Evolutionary conservation across 345 rosid species (phyloP).

Genomic region (Aquilaria sinensis): DNA sequence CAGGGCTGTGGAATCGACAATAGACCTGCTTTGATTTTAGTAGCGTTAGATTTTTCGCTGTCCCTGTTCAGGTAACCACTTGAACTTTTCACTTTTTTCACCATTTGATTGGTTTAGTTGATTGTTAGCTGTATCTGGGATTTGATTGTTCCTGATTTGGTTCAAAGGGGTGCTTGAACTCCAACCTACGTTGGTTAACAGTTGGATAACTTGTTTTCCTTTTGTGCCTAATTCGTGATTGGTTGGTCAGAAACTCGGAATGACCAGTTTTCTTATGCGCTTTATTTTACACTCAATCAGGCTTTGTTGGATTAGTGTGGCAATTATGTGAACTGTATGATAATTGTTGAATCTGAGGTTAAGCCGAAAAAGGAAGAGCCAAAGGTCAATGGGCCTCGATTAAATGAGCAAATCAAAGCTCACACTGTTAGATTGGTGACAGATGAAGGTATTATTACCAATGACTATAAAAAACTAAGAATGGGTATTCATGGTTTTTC

Average conservation of each 20-base stretch:
- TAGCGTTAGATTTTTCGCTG: constrained; percentile 44
- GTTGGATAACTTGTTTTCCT: background rate
- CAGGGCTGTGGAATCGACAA: constrained; percentile 9
- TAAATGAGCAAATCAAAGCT: constrained; percentile 44
- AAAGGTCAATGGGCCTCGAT: constrained; percentile 17
- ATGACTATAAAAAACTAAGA: background rate
- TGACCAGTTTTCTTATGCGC: no score
- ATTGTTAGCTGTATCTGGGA: background rate
- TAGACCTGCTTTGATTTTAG: constrained; percentile 16
- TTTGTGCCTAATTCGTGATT: constrained; percentile 2
- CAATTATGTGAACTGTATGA: background rate
- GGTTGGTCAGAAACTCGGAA: constrained; percentile 3
- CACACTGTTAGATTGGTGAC: constrained; percentile 40
- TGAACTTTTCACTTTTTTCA: background rate
- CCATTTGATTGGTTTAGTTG: background rate
- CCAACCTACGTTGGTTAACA: background rate
- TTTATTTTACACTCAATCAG: background rate
- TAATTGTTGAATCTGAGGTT: constrained; percentile 24
- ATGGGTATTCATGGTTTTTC: background rate
- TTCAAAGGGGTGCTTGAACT: background rate
- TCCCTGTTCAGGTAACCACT: constrained; percentile 35
- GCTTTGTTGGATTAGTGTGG: background rate
- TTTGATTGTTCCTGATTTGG: background rate
- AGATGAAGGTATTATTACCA: constrained; percentile 37
- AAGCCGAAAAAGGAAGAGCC: constrained; percentile 30